Conservation (phyloP, 805 yeast species). For the Pichia scutulata region DNA sequence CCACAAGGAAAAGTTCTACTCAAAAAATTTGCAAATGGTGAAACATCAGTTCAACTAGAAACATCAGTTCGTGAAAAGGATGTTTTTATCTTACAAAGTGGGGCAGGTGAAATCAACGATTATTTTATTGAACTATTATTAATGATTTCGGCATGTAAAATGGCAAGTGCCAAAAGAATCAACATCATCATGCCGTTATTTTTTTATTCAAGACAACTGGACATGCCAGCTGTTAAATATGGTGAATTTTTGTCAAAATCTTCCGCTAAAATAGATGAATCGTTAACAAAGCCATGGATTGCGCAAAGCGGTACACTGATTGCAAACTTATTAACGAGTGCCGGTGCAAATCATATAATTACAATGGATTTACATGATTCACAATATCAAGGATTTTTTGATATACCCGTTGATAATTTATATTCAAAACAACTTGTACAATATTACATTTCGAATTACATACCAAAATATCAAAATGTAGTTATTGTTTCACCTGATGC, state of each 20-base stretch:
- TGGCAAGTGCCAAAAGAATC: constrained; percentile 81
- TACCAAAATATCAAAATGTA: constrained; percentile 75
- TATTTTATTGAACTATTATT: constrained; percentile 75
- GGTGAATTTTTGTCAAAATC: constrained; percentile 37
- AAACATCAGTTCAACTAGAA: constrained; percentile 75
- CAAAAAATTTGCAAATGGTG: constrained; percentile 81
- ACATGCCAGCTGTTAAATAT: constrained; percentile 70
- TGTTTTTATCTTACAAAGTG: constrained; percentile 82
- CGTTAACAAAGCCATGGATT: constrained; percentile 76
- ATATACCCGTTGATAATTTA: constrained; percentile 90
- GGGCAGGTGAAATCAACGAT: constrained; percentile 85
- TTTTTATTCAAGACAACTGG: constrained; percentile 95
- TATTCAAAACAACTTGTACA: constrained; percentile 83
- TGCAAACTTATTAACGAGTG: constrained; percentile 78
- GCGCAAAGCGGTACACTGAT: constrained; percentile 91
- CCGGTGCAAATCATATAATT: constrained; percentile 94
- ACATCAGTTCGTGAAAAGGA: constrained; percentile 95
- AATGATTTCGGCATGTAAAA: constrained; percentile 85
- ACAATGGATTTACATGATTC: constrained; percentile 98
- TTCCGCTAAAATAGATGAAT: constrained; percentile 6
- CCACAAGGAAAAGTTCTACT: constrained; percentile 59
- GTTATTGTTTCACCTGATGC: constrained; percentile 97
- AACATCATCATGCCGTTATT: constrained; percentile 90
- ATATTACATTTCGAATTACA: constrained; percentile 68
- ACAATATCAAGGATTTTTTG: constrained; percentile 96